A percentile compares a stretch with the other conserved stretches of the same genome.
phyloP scores from a whole-genome alignment of 257 asterid species.

The Gentiana straminea region DNA sequence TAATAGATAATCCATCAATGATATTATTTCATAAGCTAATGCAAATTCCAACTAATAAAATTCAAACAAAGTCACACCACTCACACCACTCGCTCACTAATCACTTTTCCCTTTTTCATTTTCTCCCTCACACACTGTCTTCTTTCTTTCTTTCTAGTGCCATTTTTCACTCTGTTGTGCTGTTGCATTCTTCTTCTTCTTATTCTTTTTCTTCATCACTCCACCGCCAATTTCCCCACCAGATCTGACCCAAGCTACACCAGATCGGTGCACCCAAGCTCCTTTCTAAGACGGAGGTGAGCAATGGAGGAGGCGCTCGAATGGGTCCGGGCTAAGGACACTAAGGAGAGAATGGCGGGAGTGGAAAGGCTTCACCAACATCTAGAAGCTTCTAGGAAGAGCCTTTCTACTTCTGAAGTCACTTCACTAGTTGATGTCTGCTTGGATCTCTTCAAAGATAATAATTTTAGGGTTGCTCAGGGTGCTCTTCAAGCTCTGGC shows the following conservation, averaged over 20 bases:
- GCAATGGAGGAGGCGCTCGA: slow-evolving; percentile 95
- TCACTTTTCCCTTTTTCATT: no score
- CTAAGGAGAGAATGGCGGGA: slow-evolving; percentile 99
- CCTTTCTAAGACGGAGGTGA: background rate
- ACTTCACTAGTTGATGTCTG: slow-evolving; percentile 79
- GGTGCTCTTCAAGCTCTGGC: slow-evolving; percentile 95
- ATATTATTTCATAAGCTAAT: no score
- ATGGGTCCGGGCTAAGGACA: slow-evolving; percentile 93
- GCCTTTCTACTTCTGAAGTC: slow-evolving; percentile 64
- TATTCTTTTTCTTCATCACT: background rate
- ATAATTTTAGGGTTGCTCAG: slow-evolving; percentile 88
- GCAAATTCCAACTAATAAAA: no score
- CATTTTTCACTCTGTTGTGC: no score
- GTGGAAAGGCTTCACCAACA: slow-evolving; percentile 91
- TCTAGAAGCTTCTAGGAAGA: slow-evolving; percentile 81
- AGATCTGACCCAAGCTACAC: slow-evolving; percentile 22
- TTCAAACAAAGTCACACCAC: no score
- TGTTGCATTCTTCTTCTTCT: background rate
- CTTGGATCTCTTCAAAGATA: slow-evolving; percentile 94
- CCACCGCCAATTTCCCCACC: slow-evolving; percentile 5
- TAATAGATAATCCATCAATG: no score
- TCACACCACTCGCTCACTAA: no score
- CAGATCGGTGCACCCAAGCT: slow-evolving; percentile 44
- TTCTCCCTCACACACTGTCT: no score
- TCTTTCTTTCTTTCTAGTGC: no score